Percentiles rank a stretch among this genome's conserved stretches.
These are phyloP conservation scores for Russula lepida DNA, from an alignment of 768 basidiomycete genomes.

Conservation along the genomic window DNA sequence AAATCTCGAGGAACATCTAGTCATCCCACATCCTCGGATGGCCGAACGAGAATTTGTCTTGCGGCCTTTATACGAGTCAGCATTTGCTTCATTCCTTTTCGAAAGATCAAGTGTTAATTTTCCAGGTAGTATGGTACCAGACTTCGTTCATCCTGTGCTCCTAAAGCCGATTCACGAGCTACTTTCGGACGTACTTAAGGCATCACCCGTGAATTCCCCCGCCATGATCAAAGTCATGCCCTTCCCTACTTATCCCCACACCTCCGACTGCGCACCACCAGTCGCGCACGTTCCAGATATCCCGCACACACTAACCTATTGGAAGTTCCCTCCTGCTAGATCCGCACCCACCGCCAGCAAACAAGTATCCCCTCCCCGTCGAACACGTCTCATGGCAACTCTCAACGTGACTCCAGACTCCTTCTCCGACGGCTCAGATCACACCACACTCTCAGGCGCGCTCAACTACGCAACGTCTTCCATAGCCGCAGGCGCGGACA, in stretches of 20 bases:
- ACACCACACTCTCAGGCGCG: slow-evolving; percentile 46
- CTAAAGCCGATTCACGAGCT: slow-evolving; percentile 41
- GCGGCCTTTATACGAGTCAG: slow-evolving; percentile 80
- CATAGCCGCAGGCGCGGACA: slow-evolving; percentile 50
- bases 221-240: slow-evolving; percentile 69
- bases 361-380: slow-evolving; percentile 24
- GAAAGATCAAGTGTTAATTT: not conserved
- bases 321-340: slow-evolving; percentile 34
- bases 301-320: slow-evolving; percentile 39
- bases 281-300: slow-evolving; percentile 15
- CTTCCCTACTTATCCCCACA: slow-evolving; percentile 50
- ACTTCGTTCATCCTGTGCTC: slow-evolving; percentile 55
- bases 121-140: slow-evolving; percentile 64
- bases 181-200: slow-evolving; percentile 34
- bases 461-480: slow-evolving; percentile 45
- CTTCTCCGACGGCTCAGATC: slow-evolving; percentile 77
- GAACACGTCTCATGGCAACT: slow-evolving; percentile 81
- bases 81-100: slow-evolving; percentile 16
- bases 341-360: slow-evolving; percentile 5
- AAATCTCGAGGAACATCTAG: slow-evolving; percentile 56
- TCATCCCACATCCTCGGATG: slow-evolving; percentile 78
- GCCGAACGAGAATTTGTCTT: slow-evolving; percentile 89
- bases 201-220: slow-evolving; percentile 27
- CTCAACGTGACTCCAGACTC: slow-evolving; percentile 94
- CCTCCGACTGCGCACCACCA: slow-evolving; percentile 14